Evolutionary conservation across 2,329 filamentous ascomycete species (phyloP), one percentile per base, ranked within the genome.

Genomic region (Ampelomyces quisqualis): DNA sequence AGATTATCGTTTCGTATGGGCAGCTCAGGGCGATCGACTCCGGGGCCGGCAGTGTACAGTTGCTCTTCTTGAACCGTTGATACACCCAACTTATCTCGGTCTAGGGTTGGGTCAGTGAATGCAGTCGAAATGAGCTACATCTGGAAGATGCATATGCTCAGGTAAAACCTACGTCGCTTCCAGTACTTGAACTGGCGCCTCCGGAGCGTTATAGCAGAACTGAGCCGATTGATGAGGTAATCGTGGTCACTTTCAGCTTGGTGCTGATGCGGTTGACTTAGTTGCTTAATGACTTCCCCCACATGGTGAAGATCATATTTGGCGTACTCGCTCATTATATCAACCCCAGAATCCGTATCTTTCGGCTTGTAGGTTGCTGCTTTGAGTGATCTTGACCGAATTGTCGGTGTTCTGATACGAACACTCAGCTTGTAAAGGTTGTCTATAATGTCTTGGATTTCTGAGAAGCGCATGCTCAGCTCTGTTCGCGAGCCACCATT

Each of bases 171-270:
- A 53, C 49, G 60, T 40, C 64, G 48, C 34, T 57, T 59, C 66
- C 66, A 69, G 15, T 69, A 68, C 40, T 64, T 67, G 45, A 69
- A 68, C 23, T 68, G 64, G 6, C 65, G 56, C 27, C 66, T 54
- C 17, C 66, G 60, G 17, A 64, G 53, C 0, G 66, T 69, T 13
- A 69, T 56, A 1, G 57, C 53, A 17, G 49, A 55, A 35, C 58
- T 58, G 10, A 69, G 36, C 8, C 65, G 59, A 6, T 41, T 36
- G 9, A 55, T 40, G 11, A 69, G 43, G 20, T 46, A 54, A 6
- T 59, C 57, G 32, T 58, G 42, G 4, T 55, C 49, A 11, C 47
- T 28, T 2, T 26, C 14, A 7, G 8, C 9, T 4, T 51, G 40
- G 1, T 17, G 28, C 11, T 23, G 23, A 20, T 62, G 37, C 1